These are phyloP conservation scores for Aspergillus neoniger DNA, from an alignment of 2,329 filamentous ascomycete genomes.

Conservation along the genomic window DNA sequence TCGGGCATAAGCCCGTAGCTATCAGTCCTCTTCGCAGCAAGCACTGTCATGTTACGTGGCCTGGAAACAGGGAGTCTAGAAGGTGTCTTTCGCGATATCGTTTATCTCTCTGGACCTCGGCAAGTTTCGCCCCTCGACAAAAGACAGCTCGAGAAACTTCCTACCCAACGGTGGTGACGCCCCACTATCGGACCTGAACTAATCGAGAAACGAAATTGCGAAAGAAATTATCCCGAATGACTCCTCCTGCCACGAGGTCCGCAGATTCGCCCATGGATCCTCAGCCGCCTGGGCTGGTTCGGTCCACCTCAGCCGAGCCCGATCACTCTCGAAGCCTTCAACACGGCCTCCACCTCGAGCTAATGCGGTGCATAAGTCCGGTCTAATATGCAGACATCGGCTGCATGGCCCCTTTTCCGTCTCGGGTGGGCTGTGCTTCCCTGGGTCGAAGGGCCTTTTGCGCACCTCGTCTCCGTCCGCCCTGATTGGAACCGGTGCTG, in stretches of 20 bases:
- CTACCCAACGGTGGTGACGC: neutral
- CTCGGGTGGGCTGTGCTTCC: constrained; percentile 2
- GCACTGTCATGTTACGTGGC: too few species aligned
- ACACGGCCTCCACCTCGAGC: neutral
- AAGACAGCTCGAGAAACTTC: constrained; percentile 6
- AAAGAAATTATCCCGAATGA: neutral
- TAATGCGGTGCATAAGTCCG: constrained; percentile 18
- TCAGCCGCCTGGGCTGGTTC: constrained; percentile 4
- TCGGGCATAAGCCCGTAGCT: too few species aligned
- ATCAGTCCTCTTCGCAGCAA: too few species aligned
- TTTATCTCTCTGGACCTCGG: constrained; percentile 1
- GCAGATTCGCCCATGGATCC: constrained; percentile 13
- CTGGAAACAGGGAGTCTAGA: neutral
- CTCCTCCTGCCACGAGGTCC: constrained; percentile 13
- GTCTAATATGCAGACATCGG: constrained; percentile 13
- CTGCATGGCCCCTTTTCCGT: constrained; percentile 3
- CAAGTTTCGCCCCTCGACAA: neutral
- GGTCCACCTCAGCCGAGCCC: constrained; percentile 17
- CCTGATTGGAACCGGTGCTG: constrained; percentile 5
- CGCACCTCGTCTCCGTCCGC: neutral
- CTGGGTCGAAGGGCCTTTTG: constrained; percentile 1
- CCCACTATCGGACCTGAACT: constrained; percentile 4
- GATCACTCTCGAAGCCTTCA: constrained; percentile 9
- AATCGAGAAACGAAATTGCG: constrained; percentile 5
- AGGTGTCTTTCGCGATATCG: neutral